Evolutionary conservation across 805 yeast species (phyloP).

Genomic region (Saccharomycopsis sp.): DNA sequence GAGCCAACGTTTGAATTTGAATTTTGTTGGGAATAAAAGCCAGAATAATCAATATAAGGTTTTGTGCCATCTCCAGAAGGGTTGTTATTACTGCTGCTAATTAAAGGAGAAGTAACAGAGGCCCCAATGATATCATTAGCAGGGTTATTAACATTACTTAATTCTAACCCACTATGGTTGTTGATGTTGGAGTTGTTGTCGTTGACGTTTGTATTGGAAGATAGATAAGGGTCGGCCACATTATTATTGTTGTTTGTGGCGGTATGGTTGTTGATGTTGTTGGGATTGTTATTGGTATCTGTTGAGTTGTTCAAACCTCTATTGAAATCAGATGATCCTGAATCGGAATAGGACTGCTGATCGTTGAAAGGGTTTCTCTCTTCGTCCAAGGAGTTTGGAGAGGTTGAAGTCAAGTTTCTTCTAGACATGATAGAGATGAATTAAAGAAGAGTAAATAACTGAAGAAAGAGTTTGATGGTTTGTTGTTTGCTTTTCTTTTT

Average conservation of each 20-base stretch:
- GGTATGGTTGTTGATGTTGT: background rate
- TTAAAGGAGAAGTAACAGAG: background rate
- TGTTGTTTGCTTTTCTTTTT: too few relatives aligned
- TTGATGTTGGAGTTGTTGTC: too few relatives aligned
- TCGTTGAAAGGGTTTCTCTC: constrained; percentile 21
- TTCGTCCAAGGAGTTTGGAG: constrained; percentile 24
- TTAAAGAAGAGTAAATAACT: too few relatives aligned
- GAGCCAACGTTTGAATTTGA: constrained; percentile 18
- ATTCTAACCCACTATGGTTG: too few relatives aligned
- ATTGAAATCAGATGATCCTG: constrained; percentile 8
- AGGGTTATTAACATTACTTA: constrained; percentile 2
- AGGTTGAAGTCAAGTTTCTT: constrained; percentile 24
- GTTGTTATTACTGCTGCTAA: constrained; percentile 4
- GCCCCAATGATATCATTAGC: constrained; percentile 9
- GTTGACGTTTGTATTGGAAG: too few relatives aligned
- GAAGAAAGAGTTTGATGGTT: too few relatives aligned
- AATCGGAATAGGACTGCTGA: constrained; percentile 18
- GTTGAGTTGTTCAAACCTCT: background rate
- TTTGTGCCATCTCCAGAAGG: constrained; percentile 16
- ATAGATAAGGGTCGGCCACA: background rate
- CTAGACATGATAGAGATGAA: constrained; percentile 21
- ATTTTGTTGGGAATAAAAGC: constrained; percentile 32
- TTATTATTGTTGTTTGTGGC: background rate
- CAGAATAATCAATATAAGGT: constrained; percentile 33
- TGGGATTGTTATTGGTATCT: constrained; percentile 9